Evolutionary conservation across 2,329 filamentous ascomycete genomes (phyloP).

Genomic region (Fusarium siculi): DNA sequence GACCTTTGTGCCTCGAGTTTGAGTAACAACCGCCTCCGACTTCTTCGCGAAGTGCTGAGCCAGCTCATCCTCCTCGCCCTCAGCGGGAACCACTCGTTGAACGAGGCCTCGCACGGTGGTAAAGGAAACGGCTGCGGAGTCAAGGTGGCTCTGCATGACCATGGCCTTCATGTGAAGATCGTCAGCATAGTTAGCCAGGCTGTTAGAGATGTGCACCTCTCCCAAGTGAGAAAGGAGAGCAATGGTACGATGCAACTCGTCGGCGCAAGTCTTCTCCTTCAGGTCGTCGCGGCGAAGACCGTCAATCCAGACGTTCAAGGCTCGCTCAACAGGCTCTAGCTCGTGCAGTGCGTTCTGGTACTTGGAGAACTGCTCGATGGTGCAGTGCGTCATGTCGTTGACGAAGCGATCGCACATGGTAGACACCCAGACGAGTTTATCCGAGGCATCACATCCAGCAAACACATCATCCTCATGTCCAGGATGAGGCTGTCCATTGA

Average conservation of each 20-base stretch:
- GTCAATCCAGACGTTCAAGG: slow-evolving; percentile 89
- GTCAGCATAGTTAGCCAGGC: slow-evolving; percentile 79
- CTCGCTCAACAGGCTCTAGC: slow-evolving; percentile 89
- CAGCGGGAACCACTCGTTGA: slow-evolving; percentile 67
- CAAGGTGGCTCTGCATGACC: slow-evolving; percentile 83
- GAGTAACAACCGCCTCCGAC: slow-evolving; percentile 76
- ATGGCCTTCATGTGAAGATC: slow-evolving; percentile 80
- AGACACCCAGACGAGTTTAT: slow-evolving; percentile 86
- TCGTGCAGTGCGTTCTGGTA: slow-evolving; percentile 87
- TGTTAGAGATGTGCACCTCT: slow-evolving; percentile 79
- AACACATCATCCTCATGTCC: slow-evolving; percentile 83
- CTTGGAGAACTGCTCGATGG: slow-evolving; percentile 78
- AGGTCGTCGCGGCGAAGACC: slow-evolving; percentile 84
- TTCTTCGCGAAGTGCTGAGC: slow-evolving; percentile 75
- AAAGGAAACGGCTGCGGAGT: slow-evolving; percentile 77
- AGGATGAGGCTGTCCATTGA: slow-evolving; percentile 73
- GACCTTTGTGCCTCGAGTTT: slow-evolving; percentile 86
- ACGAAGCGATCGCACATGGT: slow-evolving; percentile 87
- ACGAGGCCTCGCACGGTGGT: slow-evolving; percentile 72
- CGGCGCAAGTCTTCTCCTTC: slow-evolving; percentile 83
- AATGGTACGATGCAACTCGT: slow-evolving; percentile 84
- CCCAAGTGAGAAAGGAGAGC: slow-evolving; percentile 88
- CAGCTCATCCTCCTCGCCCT: slow-evolving; percentile 69
- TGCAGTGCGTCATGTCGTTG: slow-evolving; percentile 81
- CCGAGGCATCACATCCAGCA: slow-evolving; percentile 81